phyloP scores from a whole-genome alignment of 78 protist genomes.

The Dictyostelium intermedium region DNA sequence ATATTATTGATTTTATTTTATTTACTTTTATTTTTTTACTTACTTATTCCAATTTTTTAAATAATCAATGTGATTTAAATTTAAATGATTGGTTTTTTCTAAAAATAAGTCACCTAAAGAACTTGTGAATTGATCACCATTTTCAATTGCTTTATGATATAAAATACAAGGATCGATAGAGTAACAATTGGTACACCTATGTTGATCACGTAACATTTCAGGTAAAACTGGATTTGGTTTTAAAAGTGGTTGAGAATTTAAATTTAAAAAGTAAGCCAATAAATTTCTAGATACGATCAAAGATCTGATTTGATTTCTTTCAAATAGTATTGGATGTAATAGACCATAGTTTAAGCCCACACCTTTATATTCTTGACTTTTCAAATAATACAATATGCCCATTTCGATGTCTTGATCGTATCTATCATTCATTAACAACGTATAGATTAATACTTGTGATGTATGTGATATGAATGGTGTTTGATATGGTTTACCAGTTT shows the following conservation, averaged over 20 bases:
- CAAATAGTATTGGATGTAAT: conserved; percentile 38
- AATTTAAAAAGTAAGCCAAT: conserved; percentile 45
- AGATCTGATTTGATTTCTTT: conserved; percentile 54
- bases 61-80: conserved; percentile 13
- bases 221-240: conserved; percentile 50
- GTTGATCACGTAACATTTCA: conserved; percentile 21
- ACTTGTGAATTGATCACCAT: conserved; percentile 35
- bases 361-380: not conserved
- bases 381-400: conserved; percentile 63
- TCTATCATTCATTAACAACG: conserved; percentile 68
- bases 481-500: conserved; percentile 57
- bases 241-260: not conserved
- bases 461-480: conserved; percentile 31
- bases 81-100: conserved; percentile 17
- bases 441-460: conserved; percentile 67
- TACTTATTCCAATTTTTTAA: conserved; percentile 55
- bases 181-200: conserved; percentile 36
- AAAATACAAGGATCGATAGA: conserved; percentile 25
- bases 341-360: conserved; percentile 44
- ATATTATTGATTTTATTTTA: not conserved
- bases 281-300: conserved; percentile 25
- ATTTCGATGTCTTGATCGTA: conserved; percentile 52
- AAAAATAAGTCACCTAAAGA: conserved; percentile 31
- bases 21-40: not conserved
- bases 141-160: conserved; percentile 61